These are phyloP conservation scores for Maudiozyma bulderi DNA, from an alignment of 805 yeast genomes.

Conservation along the genomic window DNA sequence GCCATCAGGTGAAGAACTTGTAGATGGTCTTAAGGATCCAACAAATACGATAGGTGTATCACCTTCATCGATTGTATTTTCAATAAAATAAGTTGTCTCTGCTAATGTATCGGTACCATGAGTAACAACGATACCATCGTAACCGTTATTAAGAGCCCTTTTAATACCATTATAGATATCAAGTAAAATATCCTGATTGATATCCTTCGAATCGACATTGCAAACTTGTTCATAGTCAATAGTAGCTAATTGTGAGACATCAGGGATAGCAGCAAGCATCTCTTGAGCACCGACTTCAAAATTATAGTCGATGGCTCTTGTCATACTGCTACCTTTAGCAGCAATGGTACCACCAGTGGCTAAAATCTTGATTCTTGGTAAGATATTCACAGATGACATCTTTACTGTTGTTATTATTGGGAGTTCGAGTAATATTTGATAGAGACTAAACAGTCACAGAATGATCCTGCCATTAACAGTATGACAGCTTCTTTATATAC, in stretches of 20 bases:
- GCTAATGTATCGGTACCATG: constrained; percentile 65
- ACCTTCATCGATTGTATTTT: constrained; percentile 35
- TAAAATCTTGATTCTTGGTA: constrained; percentile 37
- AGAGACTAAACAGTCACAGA: too few species aligned
- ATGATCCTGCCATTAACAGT: too few species aligned
- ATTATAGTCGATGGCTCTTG: constrained; percentile 45
- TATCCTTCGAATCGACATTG: constrained; percentile 52
- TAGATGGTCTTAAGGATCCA: constrained; percentile 67
- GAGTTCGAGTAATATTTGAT: too few species aligned
- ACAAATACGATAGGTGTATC: constrained; percentile 55
- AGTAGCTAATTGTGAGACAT: constrained; percentile 42
- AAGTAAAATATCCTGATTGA: constrained; percentile 37
- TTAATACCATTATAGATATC: constrained; percentile 38
- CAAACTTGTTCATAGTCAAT: constrained; percentile 54
- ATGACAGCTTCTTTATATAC: too few species aligned
- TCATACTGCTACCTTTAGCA: constrained; percentile 37
- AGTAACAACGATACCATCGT: constrained; percentile 54
- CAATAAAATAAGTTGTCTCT: constrained; percentile 56
- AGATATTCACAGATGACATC: background rate
- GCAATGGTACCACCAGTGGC: constrained; percentile 57
- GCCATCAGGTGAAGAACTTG: constrained; percentile 61
- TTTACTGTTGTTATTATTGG: background rate
- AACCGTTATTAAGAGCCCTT: constrained; percentile 32
- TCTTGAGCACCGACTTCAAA: constrained; percentile 45
- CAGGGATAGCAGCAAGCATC: constrained; percentile 45